Evolutionary conservation across 306 rosid genomes (phyloP).

Genomic region (Lupinus albus): DNA sequence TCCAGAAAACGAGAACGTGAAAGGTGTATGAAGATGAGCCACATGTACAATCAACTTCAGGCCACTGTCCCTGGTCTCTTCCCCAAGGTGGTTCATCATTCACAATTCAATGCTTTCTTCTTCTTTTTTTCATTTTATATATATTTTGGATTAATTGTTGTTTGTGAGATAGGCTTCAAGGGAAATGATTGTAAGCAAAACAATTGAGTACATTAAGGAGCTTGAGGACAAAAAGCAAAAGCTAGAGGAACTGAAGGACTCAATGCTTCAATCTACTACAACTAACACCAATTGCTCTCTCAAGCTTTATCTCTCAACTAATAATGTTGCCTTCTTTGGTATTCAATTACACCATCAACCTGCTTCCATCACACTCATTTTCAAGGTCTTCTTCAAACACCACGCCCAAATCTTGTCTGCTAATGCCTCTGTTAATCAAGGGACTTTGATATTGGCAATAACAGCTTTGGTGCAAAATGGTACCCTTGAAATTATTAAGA

Average conservation of each 20-base stretch:
- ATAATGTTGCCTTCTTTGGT: conserved; percentile 48
- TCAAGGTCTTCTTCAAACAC: conserved; percentile 43
- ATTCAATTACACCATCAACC: conserved; percentile 30
- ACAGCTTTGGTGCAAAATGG: too few species aligned
- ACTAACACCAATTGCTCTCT: conserved; percentile 13
- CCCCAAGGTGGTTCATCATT: conserved; percentile 40
- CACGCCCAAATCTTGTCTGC: conserved; percentile 38
- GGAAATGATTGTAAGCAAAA: too few species aligned
- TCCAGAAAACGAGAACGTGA: conserved; percentile 49
- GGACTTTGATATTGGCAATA: too few species aligned
- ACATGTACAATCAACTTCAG: conserved; percentile 42
- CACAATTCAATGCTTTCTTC: too few species aligned
- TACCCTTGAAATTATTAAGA: too few species aligned
- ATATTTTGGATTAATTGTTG: too few species aligned
- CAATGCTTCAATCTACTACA: neutral
- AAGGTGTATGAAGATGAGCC: conserved; percentile 44
- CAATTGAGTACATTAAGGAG: conserved; percentile 39
- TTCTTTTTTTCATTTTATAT: too few species aligned
- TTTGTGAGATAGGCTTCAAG: too few species aligned
- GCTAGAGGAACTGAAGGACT: conserved; percentile 50
- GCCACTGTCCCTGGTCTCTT: conserved; percentile 39
- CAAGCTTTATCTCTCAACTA: conserved; percentile 35
- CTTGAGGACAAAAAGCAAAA: conserved; percentile 44
- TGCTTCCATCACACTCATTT: conserved; percentile 34
- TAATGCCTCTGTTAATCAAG: neutral